Base-by-base conservation (phyloP, 1,284 basidiomycete species). In the Bjerkandera adusta region DNA sequence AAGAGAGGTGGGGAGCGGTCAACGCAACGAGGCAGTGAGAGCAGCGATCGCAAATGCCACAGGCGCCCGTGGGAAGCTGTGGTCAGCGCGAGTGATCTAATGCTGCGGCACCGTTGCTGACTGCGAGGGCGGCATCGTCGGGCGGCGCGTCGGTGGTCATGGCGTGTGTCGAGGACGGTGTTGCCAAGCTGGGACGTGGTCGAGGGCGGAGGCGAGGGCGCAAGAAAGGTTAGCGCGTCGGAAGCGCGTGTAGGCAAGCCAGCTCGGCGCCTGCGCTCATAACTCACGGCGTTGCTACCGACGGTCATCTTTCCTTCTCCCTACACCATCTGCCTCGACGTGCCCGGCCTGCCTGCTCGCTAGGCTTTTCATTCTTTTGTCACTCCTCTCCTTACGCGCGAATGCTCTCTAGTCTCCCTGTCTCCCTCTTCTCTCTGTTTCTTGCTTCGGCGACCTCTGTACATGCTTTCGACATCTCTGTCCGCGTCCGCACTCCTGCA, bases 401-500 rank as follows among this genome's bases (percentile, higher is more conserved):
- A 21, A 42, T 53, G 40, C 37, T 46, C 29, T 27, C 34, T 39
- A 20, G 36, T 43, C 49, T 47, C n/a, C 47, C 45, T 20, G 37
- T 10, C 38, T 42, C 43, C 22, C 46, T 33, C 36, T 47, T 49
- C 21, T 42, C 29, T 50, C 43, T 49, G 34, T 32, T 51, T 35
- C 25, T 43, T 20, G 33, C 47, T 8, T 43, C 44, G n/a, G 34
- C 46, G 43, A 43, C 46, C 24, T 30, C 32, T 51, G 45, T 44
- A 43, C 45, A 51, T 47, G 49, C 49, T 51, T 11, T 51, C 11
- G 47, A 42, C 30, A 15, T 51, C 38, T 20, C 47, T 43, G 43
- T 56, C 52, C 48, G 51, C 53, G 27, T 51, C 51, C 27, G 36
- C 29, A 32, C 50, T 18, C 36, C 52, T 47, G 45, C 50, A 50